Evolutionary conservation across 768 basidiomycete species (phyloP).

Genomic region (Galerina marginata): DNA sequence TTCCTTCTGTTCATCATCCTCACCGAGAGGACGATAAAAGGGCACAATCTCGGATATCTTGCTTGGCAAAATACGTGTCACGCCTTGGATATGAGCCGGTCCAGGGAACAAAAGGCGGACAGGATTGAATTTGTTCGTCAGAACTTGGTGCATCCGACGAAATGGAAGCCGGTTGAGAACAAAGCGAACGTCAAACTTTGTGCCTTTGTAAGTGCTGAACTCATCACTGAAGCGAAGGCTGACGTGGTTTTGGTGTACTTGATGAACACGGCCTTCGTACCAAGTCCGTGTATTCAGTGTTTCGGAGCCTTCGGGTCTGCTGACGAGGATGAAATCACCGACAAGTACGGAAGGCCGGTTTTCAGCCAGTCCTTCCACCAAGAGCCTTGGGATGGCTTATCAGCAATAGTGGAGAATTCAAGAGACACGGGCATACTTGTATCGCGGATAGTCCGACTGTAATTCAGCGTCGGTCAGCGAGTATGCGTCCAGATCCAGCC

Average conservation of each 20-base stretch:
- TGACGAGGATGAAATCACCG: slow-evolving; percentile 50
- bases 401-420: neutral
- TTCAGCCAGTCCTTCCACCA: slow-evolving; percentile 61
- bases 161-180: slow-evolving; percentile 58
- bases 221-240: slow-evolving; percentile 50
- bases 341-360: slow-evolving; percentile 63
- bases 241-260: slow-evolving; percentile 46
- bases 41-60: slow-evolving; percentile 30
- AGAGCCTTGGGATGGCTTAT: slow-evolving; percentile 37
- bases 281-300: slow-evolving; percentile 31
- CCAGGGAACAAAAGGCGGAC: slow-evolving; percentile 55
- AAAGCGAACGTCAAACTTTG: slow-evolving; percentile 59
- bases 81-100: slow-evolving; percentile 26
- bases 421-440: slow-evolving; percentile 41
- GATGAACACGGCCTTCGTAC: slow-evolving; percentile 56
- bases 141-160: slow-evolving; percentile 60
- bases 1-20: slow-evolving; percentile 54
- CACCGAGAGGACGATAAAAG: slow-evolving; percentile 38
- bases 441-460: slow-evolving; percentile 40
- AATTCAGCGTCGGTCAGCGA: slow-evolving; percentile 42
- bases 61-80: slow-evolving; percentile 19
- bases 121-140: slow-evolving; percentile 43
- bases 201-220: slow-evolving; percentile 46
- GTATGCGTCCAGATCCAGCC: slow-evolving; percentile 45
- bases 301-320: slow-evolving; percentile 26